Percentiles rank a stretch among this genome's conserved stretches.
Evolutionary conservation across 805 yeast genomes (phyloP).

Genomic region (Clavispora santaluciae): DNA sequence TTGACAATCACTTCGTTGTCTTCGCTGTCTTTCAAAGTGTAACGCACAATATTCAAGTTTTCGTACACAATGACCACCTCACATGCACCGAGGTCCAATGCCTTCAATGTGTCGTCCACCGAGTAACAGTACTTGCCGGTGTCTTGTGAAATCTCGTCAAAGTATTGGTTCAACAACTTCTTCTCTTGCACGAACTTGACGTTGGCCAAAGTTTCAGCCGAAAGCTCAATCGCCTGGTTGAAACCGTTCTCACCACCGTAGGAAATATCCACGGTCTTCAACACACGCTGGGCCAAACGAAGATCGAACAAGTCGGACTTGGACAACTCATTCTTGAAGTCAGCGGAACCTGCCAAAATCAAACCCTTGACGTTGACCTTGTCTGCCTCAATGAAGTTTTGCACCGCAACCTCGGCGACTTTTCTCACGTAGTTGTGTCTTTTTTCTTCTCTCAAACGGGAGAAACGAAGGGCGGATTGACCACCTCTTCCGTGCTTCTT

Average conservation of each 20-base stretch:
- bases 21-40: conserved; percentile 77
- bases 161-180: conserved; percentile 85
- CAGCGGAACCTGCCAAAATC: conserved; percentile 98
- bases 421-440: conserved; percentile 98
- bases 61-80: conserved; percentile 91
- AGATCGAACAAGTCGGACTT: conserved; percentile 90
- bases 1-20: conserved; percentile 72
- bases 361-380: conserved; percentile 92
- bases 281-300: conserved; percentile 81
- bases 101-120: conserved; percentile 93
- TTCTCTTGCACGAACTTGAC: conserved; percentile 98
- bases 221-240: conserved; percentile 97
- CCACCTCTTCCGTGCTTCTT: conserved; percentile 99
- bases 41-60: conserved; percentile 80
- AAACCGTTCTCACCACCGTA: conserved; percentile 99
- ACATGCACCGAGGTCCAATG: conserved; percentile 93
- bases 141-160: conserved; percentile 96
- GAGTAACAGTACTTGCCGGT: conserved; percentile 98
- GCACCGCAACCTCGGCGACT: conserved; percentile 97
- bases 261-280: conserved; percentile 92
- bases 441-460: conserved; percentile 97
- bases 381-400: conserved; percentile 91
- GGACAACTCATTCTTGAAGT: conserved; percentile 91
- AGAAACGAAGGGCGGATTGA: conserved; percentile 98
- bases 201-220: conserved; percentile 94